Conservation (phyloP, 2,329 filamentous ascomycete species). For the Aureobasidium vineae region DNA sequence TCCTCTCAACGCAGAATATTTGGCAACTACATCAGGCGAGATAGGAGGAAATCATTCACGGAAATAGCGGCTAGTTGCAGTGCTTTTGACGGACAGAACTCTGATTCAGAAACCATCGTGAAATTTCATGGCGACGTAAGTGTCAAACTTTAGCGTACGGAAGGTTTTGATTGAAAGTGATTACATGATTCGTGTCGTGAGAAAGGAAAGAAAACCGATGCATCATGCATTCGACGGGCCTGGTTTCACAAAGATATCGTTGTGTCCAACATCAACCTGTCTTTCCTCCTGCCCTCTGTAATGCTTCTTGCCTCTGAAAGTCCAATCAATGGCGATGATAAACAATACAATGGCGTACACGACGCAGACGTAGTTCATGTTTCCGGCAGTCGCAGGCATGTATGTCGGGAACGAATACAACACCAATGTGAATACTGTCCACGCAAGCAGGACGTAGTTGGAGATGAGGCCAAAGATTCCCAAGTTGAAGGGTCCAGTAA, state of each 20-base stretch:
- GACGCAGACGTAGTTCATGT: constrained; percentile 40
- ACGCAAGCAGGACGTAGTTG: constrained; percentile 48
- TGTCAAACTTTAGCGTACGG: not conserved
- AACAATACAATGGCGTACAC: constrained; percentile 43
- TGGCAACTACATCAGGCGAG: not conserved
- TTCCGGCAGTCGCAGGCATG: constrained; percentile 25
- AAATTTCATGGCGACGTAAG: not conserved
- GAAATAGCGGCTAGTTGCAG: not conserved
- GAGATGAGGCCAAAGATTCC: constrained; percentile 45
- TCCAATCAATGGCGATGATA: constrained; percentile 42
- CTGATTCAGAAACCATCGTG: not conserved
- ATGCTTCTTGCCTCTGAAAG: constrained; percentile 40
- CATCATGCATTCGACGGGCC: not conserved
- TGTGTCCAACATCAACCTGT: not conserved
- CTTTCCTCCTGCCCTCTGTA: constrained; percentile 29
- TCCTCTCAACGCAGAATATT: not conserved
- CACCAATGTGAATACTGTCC: constrained; percentile 52
- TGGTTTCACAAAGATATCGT: not conserved
- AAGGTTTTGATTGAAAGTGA: not conserved
- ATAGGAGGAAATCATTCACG: not conserved
- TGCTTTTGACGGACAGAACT: not conserved
- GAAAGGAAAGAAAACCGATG: constrained; percentile 2
- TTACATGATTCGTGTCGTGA: constrained; percentile 9
- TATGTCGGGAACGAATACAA: constrained; percentile 35
- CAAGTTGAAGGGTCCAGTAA: constrained; percentile 51